Percentiles rank a stretch among this genome's conserved stretches.
phyloP scores from a whole-genome alignment of 2,329 filamentous ascomycete species.

The Trichoderma asperellum region DNA sequence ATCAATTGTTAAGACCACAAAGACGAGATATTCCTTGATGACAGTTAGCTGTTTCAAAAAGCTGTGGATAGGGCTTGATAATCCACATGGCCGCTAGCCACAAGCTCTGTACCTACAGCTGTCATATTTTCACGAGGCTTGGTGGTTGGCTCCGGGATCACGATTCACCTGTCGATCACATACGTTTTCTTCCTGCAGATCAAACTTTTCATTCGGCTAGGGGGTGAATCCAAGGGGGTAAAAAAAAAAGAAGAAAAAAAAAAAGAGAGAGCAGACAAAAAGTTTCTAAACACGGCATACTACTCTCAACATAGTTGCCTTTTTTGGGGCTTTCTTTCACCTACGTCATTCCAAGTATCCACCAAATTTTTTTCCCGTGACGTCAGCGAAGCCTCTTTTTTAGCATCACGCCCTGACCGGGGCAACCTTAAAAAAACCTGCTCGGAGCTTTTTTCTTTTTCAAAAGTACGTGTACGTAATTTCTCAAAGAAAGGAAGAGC shows the following conservation, averaged over 20 bases:
- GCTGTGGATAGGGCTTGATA: neutral
- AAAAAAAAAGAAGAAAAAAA: neutral
- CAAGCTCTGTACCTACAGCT: neutral
- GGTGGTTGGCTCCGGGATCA: neutral
- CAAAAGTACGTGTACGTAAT: neutral
- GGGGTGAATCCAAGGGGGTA: neutral
- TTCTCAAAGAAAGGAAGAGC: neutral
- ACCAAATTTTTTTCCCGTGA: neutral
- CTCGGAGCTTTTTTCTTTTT: neutral
- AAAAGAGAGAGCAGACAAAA: neutral
- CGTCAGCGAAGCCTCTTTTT: constrained; percentile 13
- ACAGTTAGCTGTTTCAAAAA: neutral
- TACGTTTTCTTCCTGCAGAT: neutral
- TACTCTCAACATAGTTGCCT: neutral
- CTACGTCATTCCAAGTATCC: neutral
- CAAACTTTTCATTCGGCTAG: neutral
- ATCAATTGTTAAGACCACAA: neutral
- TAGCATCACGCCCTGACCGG: constrained; percentile 4
- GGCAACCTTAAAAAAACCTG: neutral
- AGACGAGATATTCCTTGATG: neutral
- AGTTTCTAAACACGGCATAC: neutral
- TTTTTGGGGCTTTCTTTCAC: neutral
- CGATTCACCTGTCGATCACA: neutral
- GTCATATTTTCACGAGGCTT: neutral
- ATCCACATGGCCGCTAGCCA: neutral